These are phyloP conservation scores for Santalum album DNA, from an alignment of 164 flowering plant species.

Conservation along the genomic window DNA sequence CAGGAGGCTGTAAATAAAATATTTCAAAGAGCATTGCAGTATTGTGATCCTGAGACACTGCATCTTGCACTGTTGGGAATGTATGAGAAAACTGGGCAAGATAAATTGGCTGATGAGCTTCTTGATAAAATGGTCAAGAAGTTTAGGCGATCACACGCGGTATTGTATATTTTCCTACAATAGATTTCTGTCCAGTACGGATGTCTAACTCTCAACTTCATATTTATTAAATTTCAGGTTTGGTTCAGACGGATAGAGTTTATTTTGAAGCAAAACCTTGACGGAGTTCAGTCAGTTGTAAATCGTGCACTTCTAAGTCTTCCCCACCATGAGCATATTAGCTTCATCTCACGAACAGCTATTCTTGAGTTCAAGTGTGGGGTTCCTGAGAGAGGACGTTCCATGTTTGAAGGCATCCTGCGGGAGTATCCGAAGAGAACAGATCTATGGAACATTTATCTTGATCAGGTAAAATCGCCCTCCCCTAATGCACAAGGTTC, in stretches of 20 bases:
- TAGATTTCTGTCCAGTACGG: not conserved
- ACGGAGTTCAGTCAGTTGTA: slow-evolving; percentile 46
- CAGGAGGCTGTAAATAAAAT: slow-evolving; percentile 74
- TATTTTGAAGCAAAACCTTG: slow-evolving; percentile 43
- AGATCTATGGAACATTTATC: slow-evolving; percentile 87
- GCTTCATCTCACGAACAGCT: slow-evolving; percentile 69
- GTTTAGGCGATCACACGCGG: slow-evolving; percentile 79
- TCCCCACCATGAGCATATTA: slow-evolving; percentile 67
- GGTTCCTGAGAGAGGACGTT: slow-evolving; percentile 71
- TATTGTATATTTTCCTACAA: slow-evolving; percentile 10
- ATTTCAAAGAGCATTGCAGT: slow-evolving; percentile 82
- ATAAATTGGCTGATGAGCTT: slow-evolving; percentile 61
- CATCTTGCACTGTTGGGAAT: slow-evolving; percentile 59
- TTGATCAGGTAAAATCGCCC: slow-evolving; percentile 64
- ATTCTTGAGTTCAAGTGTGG: slow-evolving; percentile 80
- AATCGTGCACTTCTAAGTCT: slow-evolving; percentile 64
- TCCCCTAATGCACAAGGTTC: not conserved
- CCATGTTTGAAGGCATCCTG: slow-evolving; percentile 77
- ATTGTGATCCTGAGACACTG: slow-evolving; percentile 72
- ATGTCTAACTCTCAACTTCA: not conserved
- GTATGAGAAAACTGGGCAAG: slow-evolving; percentile 71
- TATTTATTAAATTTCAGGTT: slow-evolving; percentile 32
- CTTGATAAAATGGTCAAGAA: slow-evolving; percentile 71
- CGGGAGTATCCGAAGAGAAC: slow-evolving; percentile 83
- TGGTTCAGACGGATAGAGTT: slow-evolving; percentile 63